Evolutionary conservation across 306 rosid species (phyloP).

Genomic region (Chamaecrista fasciculata): DNA sequence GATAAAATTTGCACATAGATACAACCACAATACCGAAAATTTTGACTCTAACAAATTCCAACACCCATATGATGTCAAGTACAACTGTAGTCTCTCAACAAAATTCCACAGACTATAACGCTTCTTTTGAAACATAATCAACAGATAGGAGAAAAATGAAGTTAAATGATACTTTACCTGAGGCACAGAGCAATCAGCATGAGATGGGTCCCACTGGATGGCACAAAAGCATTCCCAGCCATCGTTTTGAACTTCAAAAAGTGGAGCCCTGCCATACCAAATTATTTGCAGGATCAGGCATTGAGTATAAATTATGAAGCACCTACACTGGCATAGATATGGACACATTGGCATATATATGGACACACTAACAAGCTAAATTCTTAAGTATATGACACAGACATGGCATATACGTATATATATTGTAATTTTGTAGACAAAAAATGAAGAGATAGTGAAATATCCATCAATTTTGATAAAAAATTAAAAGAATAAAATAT

Average conservation of each 20-base stretch:
- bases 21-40: not conserved
- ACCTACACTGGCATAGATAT: too few relatives aligned
- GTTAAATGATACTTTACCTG: slow-evolving; percentile 42
- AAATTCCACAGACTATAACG: not conserved
- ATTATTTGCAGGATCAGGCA: slow-evolving; percentile 9
- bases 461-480: too few relatives aligned
- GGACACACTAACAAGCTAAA: too few relatives aligned
- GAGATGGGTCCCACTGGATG: slow-evolving; percentile 53
- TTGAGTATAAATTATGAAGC: too few relatives aligned
- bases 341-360: too few relatives aligned
- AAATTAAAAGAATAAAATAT: too few relatives aligned
- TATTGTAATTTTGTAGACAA: too few relatives aligned
- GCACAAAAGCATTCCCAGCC: slow-evolving; percentile 59
- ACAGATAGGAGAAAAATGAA: slow-evolving; percentile 4
- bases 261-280: slow-evolving; percentile 50
- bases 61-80: not conserved
- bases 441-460: too few relatives aligned
- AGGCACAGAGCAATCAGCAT: slow-evolving; percentile 58
- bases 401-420: too few relatives aligned
- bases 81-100: not conserved
- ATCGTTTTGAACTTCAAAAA: slow-evolving; percentile 48
- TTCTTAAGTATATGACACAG: too few relatives aligned
- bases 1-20: not conserved
- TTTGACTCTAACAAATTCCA: not conserved
- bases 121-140: not conserved